phyloP scores from a whole-genome alignment of 176 grass and related monocot genomes.

The Metroxylon sagu region DNA sequence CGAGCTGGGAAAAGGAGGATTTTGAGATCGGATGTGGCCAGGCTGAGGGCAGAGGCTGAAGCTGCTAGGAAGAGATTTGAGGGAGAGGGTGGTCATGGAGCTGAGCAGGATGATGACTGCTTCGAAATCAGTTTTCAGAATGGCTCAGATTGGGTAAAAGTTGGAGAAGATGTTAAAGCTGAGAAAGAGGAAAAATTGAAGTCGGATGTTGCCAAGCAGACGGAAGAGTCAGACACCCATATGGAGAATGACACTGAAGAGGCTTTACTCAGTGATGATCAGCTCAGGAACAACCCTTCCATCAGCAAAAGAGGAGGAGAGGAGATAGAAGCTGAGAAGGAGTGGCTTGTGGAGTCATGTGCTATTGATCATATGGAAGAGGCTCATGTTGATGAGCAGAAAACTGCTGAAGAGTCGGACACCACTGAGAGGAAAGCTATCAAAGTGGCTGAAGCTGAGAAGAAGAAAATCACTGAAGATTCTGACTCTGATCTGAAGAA shows the following conservation, averaged over 20 bases:
- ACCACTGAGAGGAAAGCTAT: slow-evolving; percentile 8
- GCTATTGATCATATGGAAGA: slow-evolving; percentile 1
- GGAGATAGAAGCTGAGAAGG: slow-evolving; percentile 1
- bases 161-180: slow-evolving; percentile 16
- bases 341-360: slow-evolving; percentile 14
- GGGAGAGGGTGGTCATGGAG: background rate
- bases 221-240: slow-evolving; percentile 1
- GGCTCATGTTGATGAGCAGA: slow-evolving; percentile 1
- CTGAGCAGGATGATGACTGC: background rate
- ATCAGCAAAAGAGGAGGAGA: background rate
- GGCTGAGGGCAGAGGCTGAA: slow-evolving; percentile 26
- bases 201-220: background rate
- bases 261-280: background rate
- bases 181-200: background rate
- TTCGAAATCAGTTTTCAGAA: slow-evolving; percentile 10
- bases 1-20: slow-evolving; percentile 33
- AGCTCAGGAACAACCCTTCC: no score
- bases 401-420: slow-evolving; percentile 17
- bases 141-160: slow-evolving; percentile 14
- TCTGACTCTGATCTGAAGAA: background rate
- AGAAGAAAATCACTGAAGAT: slow-evolving; percentile 26
- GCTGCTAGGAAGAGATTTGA: slow-evolving; percentile 2
- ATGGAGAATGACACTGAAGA: slow-evolving; percentile 3
- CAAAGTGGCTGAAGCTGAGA: slow-evolving; percentile 11
- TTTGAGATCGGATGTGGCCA: slow-evolving; percentile 36